Percentiles rank a stretch among this genome's conserved stretches.
phyloP scores from a whole-genome alignment of 805 yeast genomes.

The Komagataella ulmi region DNA sequence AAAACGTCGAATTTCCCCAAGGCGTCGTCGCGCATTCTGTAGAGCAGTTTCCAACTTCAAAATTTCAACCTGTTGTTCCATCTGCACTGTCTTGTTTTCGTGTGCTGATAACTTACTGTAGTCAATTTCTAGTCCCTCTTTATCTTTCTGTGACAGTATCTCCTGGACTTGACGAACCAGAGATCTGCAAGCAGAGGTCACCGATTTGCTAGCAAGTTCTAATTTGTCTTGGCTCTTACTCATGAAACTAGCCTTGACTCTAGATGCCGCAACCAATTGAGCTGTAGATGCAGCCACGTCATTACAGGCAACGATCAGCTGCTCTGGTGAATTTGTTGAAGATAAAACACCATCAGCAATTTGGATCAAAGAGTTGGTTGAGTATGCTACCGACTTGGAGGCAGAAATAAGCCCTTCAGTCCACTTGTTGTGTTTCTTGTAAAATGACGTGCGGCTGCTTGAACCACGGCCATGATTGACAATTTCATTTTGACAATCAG shows the following conservation, averaged over 20 bases:
- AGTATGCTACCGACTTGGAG: conserved; percentile 71
- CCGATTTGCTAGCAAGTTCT: conserved; percentile 56
- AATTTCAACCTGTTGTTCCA: conserved; percentile 90
- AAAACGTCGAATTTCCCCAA: conserved; percentile 74
- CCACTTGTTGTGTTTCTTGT: conserved; percentile 84
- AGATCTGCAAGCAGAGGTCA: conserved; percentile 62
- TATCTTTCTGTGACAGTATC: conserved; percentile 24
- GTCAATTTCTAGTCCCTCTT: conserved; percentile 33
- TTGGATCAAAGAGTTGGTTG: conserved; percentile 69
- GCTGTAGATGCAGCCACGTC: conserved; percentile 91
- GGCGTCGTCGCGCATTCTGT: conserved; percentile 57
- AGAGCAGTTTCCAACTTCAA: conserved; percentile 69
- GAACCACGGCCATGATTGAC: conserved; percentile 58
- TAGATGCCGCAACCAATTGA: conserved; percentile 81
- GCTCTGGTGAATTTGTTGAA: conserved; percentile 56
- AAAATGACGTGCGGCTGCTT: conserved; percentile 57
- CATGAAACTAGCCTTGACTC: conserved; percentile 69
- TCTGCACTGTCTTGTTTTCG: conserved; percentile 74
- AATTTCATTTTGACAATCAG: conserved; percentile 73
- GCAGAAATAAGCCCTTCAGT: conserved; percentile 89
- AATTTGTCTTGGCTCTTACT: conserved; percentile 66
- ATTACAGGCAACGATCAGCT: conserved; percentile 79
- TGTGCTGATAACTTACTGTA: conserved; percentile 56
- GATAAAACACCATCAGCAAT: conserved; percentile 79
- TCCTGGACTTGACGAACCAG: conserved; percentile 61